Conservation (phyloP, 371 early-diverging fungal genomes). For the Mortierella sp. region DNA sequence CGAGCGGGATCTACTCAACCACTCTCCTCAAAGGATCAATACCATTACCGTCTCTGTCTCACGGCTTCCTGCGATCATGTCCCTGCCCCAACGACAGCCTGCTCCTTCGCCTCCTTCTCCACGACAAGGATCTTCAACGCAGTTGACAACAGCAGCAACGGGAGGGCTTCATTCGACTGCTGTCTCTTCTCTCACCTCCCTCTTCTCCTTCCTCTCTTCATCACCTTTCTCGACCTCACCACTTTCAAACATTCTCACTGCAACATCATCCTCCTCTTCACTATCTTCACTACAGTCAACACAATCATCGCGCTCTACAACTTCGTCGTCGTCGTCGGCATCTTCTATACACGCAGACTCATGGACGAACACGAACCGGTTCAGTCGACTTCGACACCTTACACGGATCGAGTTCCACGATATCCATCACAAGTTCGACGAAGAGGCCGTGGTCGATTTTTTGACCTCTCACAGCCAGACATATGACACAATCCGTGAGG, state of each 20-base stretch:
- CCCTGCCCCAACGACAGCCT: constrained; percentile 7
- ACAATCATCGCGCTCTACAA: constrained; percentile 12
- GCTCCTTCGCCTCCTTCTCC: neutral
- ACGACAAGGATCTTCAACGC: neutral
- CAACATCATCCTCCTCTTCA: constrained; percentile 18
- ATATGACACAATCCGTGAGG: constrained; percentile 31
- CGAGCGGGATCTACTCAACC: constrained; percentile 33
- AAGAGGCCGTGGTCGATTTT: constrained; percentile 28
- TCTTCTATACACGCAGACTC: neutral
- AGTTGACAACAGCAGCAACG: neutral
- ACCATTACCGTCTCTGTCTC: constrained; percentile 28
- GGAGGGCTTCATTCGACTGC: neutral
- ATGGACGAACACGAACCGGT: constrained; percentile 11
- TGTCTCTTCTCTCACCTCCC: constrained; percentile 16
- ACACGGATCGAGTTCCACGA: constrained; percentile 35
- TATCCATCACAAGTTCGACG: constrained; percentile 22
- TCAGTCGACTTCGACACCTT: constrained; percentile 26
- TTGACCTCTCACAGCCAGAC: constrained; percentile 21
- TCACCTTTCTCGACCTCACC: constrained; percentile 23
- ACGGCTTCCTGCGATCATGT: constrained; percentile 20
- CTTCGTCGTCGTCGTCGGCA: neutral
- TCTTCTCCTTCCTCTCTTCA: constrained; percentile 21
- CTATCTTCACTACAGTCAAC: constrained; percentile 18
- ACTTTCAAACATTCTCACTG: neutral
- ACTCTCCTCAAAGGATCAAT: constrained; percentile 27